These are phyloP conservation scores for Lablab purpureus DNA, from an alignment of 306 rosid genomes.

Conservation along the genomic window DNA sequence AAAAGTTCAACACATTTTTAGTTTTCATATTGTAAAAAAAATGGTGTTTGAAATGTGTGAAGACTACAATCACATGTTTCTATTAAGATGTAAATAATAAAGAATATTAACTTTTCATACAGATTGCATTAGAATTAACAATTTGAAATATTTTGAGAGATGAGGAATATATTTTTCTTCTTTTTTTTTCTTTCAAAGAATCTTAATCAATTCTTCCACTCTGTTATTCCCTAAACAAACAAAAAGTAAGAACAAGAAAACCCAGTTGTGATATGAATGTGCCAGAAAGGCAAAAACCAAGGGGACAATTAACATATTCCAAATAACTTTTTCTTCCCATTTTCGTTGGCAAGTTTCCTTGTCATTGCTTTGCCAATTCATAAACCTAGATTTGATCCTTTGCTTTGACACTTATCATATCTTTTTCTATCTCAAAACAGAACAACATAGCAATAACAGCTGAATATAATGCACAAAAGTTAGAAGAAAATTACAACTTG, in stretches of 20 bases:
- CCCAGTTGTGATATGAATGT: constrained; percentile 25
- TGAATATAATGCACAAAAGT: constrained; percentile 37
- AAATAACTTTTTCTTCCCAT: not conserved
- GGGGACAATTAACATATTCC: constrained; percentile 48
- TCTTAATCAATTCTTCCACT: constrained; percentile 29
- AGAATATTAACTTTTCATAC: no score
- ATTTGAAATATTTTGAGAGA: not conserved
- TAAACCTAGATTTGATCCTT: constrained; percentile 50
- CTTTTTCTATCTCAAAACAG: constrained; percentile 23
- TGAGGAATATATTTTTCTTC: not conserved
- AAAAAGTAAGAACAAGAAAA: constrained; percentile 44
- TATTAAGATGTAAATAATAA: no score
- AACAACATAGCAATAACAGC: constrained; percentile 4
- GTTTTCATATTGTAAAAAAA: no score
- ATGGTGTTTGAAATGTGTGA: no score
- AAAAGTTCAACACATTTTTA: not conserved
- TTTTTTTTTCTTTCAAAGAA: not conserved
- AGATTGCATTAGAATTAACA: no score
- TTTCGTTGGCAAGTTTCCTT: constrained; percentile 43
- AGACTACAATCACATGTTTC: no score
- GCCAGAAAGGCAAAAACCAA: constrained; percentile 39
- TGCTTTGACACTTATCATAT: constrained; percentile 52
- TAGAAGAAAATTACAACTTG: constrained; percentile 59
- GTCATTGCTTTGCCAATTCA: constrained; percentile 43
- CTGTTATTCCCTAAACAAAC: constrained; percentile 34